Evolutionary conservation across 495 filamentous ascomycete genomes (phyloP).

Genomic region (Aspergillus bridgeri): DNA sequence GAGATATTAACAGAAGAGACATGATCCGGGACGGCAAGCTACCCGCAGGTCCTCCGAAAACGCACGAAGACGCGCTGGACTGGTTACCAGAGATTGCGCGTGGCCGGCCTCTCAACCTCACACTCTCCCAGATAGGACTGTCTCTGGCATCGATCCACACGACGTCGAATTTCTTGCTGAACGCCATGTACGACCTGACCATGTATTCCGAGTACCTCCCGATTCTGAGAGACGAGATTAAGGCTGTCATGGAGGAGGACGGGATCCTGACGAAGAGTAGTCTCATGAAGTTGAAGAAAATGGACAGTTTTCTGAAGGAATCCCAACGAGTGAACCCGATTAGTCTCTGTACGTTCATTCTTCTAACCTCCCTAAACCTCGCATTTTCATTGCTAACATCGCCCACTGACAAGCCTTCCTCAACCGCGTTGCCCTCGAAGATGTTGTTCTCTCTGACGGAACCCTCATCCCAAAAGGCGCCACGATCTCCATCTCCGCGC

Average conservation of each 20-base stretch:
- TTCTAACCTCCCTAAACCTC: neutral
- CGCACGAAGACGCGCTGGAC: slow-evolving; percentile 31
- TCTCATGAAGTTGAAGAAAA: slow-evolving; percentile 46
- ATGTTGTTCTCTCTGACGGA: slow-evolving; percentile 35
- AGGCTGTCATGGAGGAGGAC: slow-evolving; percentile 30
- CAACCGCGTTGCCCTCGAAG: slow-evolving; percentile 34
- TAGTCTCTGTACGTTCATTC: slow-evolving; percentile 30
- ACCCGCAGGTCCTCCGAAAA: slow-evolving; percentile 15
- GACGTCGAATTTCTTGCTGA: slow-evolving; percentile 36
- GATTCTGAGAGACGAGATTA: slow-evolving; percentile 37
- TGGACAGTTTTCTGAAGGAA: slow-evolving; percentile 46
- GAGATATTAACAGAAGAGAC: slow-evolving; percentile 28
- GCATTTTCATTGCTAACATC: neutral
- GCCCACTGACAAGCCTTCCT: slow-evolving; percentile 31
- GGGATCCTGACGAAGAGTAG: slow-evolving; percentile 46
- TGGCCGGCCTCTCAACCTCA: slow-evolving; percentile 19
- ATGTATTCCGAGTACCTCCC: slow-evolving; percentile 35
- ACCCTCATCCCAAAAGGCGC: slow-evolving; percentile 33
- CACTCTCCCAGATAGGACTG: slow-evolving; percentile 29
- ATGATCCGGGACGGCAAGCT: slow-evolving; percentile 27
- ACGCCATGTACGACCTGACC: slow-evolving; percentile 41
- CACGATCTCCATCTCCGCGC: slow-evolving; percentile 32
- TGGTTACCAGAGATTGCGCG: slow-evolving; percentile 32
- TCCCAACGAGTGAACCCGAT: slow-evolving; percentile 31
- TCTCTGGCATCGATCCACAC: slow-evolving; percentile 47